These are phyloP conservation scores for Penicillium olsonii DNA, from an alignment of 2,329 filamentous ascomycete species.

Conservation along the genomic window DNA sequence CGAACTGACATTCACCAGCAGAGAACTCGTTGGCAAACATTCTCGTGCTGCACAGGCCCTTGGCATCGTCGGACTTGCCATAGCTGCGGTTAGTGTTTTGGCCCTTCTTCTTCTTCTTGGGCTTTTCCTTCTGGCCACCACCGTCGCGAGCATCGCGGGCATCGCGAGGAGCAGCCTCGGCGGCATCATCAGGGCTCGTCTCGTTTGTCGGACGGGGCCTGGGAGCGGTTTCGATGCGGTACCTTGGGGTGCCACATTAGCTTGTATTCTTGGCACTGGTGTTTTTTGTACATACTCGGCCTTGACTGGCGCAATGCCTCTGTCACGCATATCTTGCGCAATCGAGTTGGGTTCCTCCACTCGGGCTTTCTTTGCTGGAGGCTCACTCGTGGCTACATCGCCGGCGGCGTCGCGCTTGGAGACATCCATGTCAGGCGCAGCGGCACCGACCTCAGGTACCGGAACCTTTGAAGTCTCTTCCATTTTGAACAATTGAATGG, in stretches of 20 bases:
- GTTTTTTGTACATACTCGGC: conserved; percentile 52
- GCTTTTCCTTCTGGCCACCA: conserved; percentile 41
- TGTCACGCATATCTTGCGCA: conserved; percentile 40
- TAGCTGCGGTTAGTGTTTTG: conserved; percentile 85
- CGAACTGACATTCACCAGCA: conserved; percentile 71
- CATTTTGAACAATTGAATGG: neutral
- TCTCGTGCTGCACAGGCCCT: conserved; percentile 75
- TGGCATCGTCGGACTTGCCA: conserved; percentile 74
- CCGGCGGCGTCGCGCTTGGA: conserved; percentile 23
- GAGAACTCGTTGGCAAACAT: conserved; percentile 77
- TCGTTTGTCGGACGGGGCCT: conserved; percentile 26
- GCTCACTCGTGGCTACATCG: conserved; percentile 33
- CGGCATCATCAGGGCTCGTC: conserved; percentile 57
- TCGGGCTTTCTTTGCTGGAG: conserved; percentile 63
- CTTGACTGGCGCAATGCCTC: conserved; percentile 71
- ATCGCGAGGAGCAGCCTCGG: conserved; percentile 54
- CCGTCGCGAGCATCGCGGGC: conserved; percentile 43
- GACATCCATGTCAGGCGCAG: conserved; percentile 14
- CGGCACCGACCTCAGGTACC: conserved; percentile 7
- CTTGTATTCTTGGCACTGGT: conserved; percentile 1
- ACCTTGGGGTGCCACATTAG: conserved; percentile 21
- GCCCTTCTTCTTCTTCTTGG: conserved; percentile 63
- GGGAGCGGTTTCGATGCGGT: conserved; percentile 26
- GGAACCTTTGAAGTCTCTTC: conserved; percentile 7
- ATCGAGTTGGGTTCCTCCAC: conserved; percentile 43